Evolutionary conservation across 2,329 filamentous ascomycete genomes (phyloP).

Genomic region (Cladophialophora bantiana): DNA sequence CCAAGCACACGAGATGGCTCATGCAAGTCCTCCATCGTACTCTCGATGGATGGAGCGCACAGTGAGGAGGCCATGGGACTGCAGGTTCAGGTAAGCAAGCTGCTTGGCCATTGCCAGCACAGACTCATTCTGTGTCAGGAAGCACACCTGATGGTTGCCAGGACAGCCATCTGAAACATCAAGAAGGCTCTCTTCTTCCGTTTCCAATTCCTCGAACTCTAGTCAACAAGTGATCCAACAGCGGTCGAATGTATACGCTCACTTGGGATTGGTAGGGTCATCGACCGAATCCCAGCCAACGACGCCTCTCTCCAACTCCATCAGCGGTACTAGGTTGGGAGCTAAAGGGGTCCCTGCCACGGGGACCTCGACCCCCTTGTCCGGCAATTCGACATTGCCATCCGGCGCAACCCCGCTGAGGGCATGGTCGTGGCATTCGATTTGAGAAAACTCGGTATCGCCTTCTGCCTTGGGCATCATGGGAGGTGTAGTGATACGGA

Average conservation of each 20-base stretch:
- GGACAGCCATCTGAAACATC: background rate
- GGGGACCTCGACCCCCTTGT: background rate
- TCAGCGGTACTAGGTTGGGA: background rate
- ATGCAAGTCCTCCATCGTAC: constrained; percentile 55
- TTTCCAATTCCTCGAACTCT: background rate
- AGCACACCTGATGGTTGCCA: constrained; percentile 4
- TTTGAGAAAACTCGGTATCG: background rate
- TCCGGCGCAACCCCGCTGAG: background rate
- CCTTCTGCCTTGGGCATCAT: background rate
- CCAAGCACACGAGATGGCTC: constrained; percentile 43
- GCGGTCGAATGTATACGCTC: background rate
- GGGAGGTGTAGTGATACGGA: background rate
- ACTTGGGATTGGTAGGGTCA: background rate
- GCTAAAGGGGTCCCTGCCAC: background rate
- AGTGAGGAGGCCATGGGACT: constrained; percentile 47
- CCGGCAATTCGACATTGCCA: background rate
- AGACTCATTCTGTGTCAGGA: background rate
- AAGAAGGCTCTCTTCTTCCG: background rate
- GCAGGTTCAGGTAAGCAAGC: background rate
- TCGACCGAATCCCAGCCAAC: background rate
- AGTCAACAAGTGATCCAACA: background rate
- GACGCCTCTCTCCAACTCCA: background rate
- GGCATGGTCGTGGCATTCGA: background rate
- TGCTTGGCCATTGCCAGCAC: background rate
- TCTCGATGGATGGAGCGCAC: constrained; percentile 51